These are phyloP conservation scores for Leccinum subgranulosum DNA, from an alignment of 768 basidiomycete species.

Conservation along the genomic window DNA sequence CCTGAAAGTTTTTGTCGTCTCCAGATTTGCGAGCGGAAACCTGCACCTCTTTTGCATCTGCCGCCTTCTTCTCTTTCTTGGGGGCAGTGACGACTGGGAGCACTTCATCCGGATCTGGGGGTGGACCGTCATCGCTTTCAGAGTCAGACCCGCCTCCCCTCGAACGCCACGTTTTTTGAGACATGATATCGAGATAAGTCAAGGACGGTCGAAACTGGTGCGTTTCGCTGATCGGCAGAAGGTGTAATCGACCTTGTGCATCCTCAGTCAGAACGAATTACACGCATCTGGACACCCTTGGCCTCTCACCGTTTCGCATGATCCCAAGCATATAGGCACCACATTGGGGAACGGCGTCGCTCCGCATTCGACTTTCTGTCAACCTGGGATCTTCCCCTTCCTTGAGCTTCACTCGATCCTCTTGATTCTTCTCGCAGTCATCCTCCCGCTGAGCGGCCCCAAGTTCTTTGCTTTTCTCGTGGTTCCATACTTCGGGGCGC, in stretches of 20 bases:
- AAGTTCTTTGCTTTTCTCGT: slow-evolving; percentile 62
- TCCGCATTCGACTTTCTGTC: slow-evolving; percentile 66
- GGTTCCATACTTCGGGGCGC: slow-evolving; percentile 77
- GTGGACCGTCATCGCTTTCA: slow-evolving; percentile 77
- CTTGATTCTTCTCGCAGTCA: slow-evolving; percentile 77
- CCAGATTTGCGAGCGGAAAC: slow-evolving; percentile 64
- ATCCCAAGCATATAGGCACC: slow-evolving; percentile 76
- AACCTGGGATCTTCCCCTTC: slow-evolving; percentile 61
- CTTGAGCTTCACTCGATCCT: slow-evolving; percentile 41
- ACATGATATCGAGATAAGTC: slow-evolving; percentile 73
- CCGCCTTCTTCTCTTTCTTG: slow-evolving; percentile 58
- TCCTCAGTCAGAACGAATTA: slow-evolving; percentile 8
- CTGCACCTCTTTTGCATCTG: slow-evolving; percentile 74
- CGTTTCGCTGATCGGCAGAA: slow-evolving; percentile 74
- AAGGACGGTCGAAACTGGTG: slow-evolving; percentile 83
- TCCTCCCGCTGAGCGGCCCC: slow-evolving; percentile 68
- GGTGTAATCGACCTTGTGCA: slow-evolving; percentile 60
- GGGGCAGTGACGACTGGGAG: slow-evolving; percentile 35
- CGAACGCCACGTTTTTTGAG: slow-evolving; percentile 57
- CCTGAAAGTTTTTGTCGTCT: slow-evolving; percentile 62
- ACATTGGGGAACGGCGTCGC: slow-evolving; percentile 64
- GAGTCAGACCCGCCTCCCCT: slow-evolving; percentile 52
- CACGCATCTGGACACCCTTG: not conserved
- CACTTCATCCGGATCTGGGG: slow-evolving; percentile 75
- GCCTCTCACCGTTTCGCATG: slow-evolving; percentile 59